Evolutionary conservation across 2,329 filamentous ascomycete genomes (phyloP).

Genomic region (Atkinsonella texensis): DNA sequence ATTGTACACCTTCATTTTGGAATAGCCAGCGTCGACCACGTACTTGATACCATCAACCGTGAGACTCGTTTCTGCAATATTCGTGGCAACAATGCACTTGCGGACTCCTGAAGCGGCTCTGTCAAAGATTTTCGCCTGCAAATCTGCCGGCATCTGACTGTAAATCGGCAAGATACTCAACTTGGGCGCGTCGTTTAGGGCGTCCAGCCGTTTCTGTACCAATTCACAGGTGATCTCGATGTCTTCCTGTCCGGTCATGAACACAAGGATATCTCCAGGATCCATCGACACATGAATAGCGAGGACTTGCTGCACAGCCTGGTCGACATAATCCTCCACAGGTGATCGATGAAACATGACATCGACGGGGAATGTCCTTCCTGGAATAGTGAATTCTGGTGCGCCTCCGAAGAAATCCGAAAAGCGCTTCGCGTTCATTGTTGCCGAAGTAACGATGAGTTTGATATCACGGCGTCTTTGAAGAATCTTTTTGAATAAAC

Average conservation of each 20-base stretch:
- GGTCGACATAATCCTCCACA: constrained; percentile 95
- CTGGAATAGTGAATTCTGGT: constrained; percentile 92
- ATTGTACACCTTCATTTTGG: constrained; percentile 97
- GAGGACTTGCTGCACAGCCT: constrained; percentile 88
- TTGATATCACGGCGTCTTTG: constrained; percentile 83
- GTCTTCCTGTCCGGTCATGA: constrained; percentile 99
- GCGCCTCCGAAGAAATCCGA: constrained; percentile 93
- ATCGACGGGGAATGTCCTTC: constrained; percentile 92
- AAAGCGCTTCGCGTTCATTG: constrained; percentile 96
- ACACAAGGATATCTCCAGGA: constrained; percentile 85
- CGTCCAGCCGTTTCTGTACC: constrained; percentile 72
- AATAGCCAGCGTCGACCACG: constrained; percentile 91
- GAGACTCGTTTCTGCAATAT: constrained; percentile 95
- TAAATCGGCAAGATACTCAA: constrained; percentile 94
- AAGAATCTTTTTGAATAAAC: constrained; percentile 92
- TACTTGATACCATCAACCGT: constrained; percentile 99
- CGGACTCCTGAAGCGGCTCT: constrained; percentile 78
- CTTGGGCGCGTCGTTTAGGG: constrained; percentile 88
- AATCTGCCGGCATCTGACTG: constrained; percentile 97
- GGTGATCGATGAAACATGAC: constrained; percentile 91
- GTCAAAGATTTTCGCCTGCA: constrained; percentile 97
- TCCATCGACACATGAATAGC: constrained; percentile 95
- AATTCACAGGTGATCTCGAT: constrained; percentile 95
- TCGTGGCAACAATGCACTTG: constrained; percentile 96
- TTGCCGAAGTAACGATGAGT: constrained; percentile 93